These are phyloP conservation scores for Astrothelium subdiscretum DNA, from an alignment of 495 filamentous ascomycete genomes.

Conservation along the genomic window DNA sequence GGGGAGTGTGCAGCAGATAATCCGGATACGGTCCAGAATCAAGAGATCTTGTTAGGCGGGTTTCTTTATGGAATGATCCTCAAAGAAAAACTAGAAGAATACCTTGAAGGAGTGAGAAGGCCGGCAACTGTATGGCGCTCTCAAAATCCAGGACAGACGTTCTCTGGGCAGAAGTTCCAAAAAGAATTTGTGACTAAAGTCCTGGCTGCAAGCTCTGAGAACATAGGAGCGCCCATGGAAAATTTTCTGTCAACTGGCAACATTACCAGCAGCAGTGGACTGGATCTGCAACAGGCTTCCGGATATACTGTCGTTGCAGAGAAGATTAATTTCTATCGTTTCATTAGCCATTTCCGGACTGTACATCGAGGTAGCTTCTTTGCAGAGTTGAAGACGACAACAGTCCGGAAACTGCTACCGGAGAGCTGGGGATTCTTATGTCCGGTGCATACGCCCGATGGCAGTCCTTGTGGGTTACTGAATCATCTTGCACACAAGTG, in stretches of 20 bases:
- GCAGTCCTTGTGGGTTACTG: conserved; percentile 82
- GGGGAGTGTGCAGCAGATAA: conserved; percentile 90
- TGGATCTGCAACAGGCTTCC: conserved; percentile 87
- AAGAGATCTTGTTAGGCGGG: conserved; percentile 84
- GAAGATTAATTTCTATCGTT: conserved; percentile 97
- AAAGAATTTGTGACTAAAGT: conserved; percentile 70
- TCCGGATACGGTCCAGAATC: conserved; percentile 88
- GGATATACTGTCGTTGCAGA: conserved; percentile 95
- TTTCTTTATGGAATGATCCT: conserved; percentile 91
- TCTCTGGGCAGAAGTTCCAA: conserved; percentile 58
- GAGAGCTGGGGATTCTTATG: conserved; percentile 98
- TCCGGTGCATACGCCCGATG: conserved; percentile 95
- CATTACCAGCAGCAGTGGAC: conserved; percentile 73
- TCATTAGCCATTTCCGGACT: conserved; percentile 99
- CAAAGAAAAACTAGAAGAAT: conserved; percentile 88
- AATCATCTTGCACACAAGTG: conserved; percentile 97
- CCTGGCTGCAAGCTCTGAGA: conserved; percentile 71
- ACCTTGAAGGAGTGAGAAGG: conserved; percentile 53
- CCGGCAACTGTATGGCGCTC: conserved; percentile 59
- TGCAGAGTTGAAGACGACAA: conserved; percentile 91
- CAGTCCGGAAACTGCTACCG: conserved; percentile 85
- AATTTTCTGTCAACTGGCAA: conserved; percentile 97
- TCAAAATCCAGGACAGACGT: conserved; percentile 47
- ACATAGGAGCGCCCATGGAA: conserved; percentile 72
- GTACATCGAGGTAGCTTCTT: conserved; percentile 98